Conservation (phyloP, 2,329 filamentous ascomycete species). For the Arthrobotrys musiformis region DNA sequence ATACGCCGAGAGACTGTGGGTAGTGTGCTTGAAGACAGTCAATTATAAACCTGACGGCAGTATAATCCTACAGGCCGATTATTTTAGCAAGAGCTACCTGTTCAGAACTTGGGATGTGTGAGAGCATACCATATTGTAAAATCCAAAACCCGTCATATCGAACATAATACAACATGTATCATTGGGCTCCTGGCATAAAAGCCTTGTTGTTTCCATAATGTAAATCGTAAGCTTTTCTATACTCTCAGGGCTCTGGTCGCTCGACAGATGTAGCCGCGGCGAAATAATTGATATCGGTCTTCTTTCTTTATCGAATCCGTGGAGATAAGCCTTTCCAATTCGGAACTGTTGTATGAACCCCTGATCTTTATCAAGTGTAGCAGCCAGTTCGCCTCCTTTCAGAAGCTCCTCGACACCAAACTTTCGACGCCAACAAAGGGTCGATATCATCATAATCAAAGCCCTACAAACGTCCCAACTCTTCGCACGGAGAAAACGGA, state of each 20-base stretch:
- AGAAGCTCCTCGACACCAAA: conserved; percentile 91
- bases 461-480: conserved; percentile 98
- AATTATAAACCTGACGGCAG: conserved; percentile 98
- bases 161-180: conserved; percentile 95
- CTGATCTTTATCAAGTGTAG: conserved; percentile 72
- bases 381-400: conserved; percentile 75
- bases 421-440: conserved; percentile 87
- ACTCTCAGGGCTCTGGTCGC: conserved; percentile 82
- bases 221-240: conserved; percentile 92
- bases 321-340: conserved; percentile 91
- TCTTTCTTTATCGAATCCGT: conserved; percentile 83
- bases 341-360: conserved; percentile 80
- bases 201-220: conserved; percentile 88
- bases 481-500: conserved; percentile 84
- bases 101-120: neutral
- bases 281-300: conserved; percentile 88
- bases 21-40: conserved; percentile 99
- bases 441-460: conserved; percentile 90
- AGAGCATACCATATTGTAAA: conserved; percentile 85
- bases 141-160: conserved; percentile 91
- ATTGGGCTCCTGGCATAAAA: conserved; percentile 79
- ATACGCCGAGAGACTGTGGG: conserved; percentile 86
- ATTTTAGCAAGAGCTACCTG: neutral
- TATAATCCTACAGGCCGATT: conserved; percentile 76
- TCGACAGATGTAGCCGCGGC: conserved; percentile 81